phyloP scores from a whole-genome alignment of 148 eudicot species.

The Rhododendron molle region DNA sequence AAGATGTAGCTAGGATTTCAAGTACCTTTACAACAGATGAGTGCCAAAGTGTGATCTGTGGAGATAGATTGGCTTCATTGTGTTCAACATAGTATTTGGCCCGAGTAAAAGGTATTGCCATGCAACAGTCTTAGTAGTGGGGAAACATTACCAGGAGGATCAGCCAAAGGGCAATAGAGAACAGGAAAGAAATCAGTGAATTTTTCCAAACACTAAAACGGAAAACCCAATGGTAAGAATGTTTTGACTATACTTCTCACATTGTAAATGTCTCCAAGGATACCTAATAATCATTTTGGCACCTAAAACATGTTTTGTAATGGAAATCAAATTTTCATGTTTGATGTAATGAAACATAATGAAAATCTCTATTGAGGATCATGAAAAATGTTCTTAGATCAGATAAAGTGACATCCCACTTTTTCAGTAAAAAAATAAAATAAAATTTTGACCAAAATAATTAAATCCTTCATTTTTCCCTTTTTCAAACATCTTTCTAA shows the following conservation, averaged over 20 bases:
- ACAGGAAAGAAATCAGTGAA: too few species aligned
- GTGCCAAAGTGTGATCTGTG: background rate
- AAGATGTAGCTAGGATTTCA: background rate
- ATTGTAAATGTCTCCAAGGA: background rate
- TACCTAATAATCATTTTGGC: background rate
- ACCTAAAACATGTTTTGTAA: background rate
- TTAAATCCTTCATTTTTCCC: too few species aligned
- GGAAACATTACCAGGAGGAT: too few species aligned
- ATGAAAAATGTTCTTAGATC: background rate
- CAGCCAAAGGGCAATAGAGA: too few species aligned
- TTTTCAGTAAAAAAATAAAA: too few species aligned
- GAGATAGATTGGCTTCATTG: background rate
- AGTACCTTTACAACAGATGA: constrained; percentile 1
- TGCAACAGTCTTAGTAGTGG: background rate
- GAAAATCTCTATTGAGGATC: background rate
- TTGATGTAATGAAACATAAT: background rate
- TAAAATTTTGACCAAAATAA: too few species aligned
- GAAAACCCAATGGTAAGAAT: background rate
- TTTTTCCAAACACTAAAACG: too few species aligned
- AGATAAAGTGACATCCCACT: too few species aligned
- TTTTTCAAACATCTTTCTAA: too few species aligned
- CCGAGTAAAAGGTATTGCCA: background rate
- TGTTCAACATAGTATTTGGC: constrained; percentile 4
- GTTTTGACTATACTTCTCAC: background rate
- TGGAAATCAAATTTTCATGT: background rate